Conservation (phyloP, 2,329 filamentous ascomycete genomes). For the Colletotrichum simmondsii region DNA sequence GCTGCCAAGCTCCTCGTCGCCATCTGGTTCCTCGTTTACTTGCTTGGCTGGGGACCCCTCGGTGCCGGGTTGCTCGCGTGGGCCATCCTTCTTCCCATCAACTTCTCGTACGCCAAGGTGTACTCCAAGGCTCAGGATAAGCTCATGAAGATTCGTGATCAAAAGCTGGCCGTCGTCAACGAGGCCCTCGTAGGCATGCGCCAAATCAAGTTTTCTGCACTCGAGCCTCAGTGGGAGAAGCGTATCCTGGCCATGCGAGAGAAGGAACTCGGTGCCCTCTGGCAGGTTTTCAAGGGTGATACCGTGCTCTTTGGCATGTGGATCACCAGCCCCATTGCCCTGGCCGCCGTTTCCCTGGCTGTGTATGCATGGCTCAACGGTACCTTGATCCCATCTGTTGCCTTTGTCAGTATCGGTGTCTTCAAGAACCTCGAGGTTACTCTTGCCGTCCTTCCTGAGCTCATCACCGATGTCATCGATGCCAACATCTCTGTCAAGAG, state of each 20-base stretch:
- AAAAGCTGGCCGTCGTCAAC: slow-evolving; percentile 79
- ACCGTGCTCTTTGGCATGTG: slow-evolving; percentile 73
- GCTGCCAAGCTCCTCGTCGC: slow-evolving; percentile 73
- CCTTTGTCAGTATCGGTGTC: slow-evolving; percentile 81
- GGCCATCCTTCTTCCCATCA: slow-evolving; percentile 73
- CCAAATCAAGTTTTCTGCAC: slow-evolving; percentile 86
- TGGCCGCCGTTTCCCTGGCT: slow-evolving; percentile 77
- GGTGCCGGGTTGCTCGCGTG: slow-evolving; percentile 73
- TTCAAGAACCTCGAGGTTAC: slow-evolving; percentile 80
- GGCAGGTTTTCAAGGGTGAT: slow-evolving; percentile 74
- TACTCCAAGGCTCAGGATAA: slow-evolving; percentile 74
- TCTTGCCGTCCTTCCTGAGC: slow-evolving; percentile 76
- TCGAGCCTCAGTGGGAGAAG: slow-evolving; percentile 79
- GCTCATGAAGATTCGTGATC: slow-evolving; percentile 80
- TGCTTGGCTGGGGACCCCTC: slow-evolving; percentile 79
- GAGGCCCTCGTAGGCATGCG: slow-evolving; percentile 83
- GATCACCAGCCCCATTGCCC: slow-evolving; percentile 78
- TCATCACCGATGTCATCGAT: slow-evolving; percentile 77
- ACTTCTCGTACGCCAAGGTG: slow-evolving; percentile 72
- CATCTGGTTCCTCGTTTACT: slow-evolving; percentile 71
- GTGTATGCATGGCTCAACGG: slow-evolving; percentile 75
- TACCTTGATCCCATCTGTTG: slow-evolving; percentile 75
- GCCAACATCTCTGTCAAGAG: slow-evolving; percentile 78
- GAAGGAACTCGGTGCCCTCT: slow-evolving; percentile 74
- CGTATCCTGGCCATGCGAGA: slow-evolving; percentile 73